phyloP scores from a whole-genome alignment of 2,329 filamentous ascomycete genomes.

The Aspergillus pseudoterreus region DNA sequence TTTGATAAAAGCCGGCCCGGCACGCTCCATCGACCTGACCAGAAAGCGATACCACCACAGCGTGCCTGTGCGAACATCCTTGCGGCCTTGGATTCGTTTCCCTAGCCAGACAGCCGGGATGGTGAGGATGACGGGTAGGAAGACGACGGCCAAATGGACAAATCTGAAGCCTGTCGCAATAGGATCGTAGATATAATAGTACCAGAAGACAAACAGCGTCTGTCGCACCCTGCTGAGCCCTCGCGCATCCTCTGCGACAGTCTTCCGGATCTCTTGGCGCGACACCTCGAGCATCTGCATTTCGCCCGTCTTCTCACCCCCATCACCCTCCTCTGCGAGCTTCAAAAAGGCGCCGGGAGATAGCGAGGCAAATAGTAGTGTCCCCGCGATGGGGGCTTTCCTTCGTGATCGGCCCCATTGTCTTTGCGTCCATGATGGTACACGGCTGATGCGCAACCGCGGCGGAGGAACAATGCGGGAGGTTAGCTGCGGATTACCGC shows the following conservation, averaged over 20 bases:
- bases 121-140: constrained; percentile 80
- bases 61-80: constrained; percentile 75
- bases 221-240: constrained; percentile 58
- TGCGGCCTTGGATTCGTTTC: constrained; percentile 55
- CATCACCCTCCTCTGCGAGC: constrained; percentile 49
- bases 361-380: constrained; percentile 43
- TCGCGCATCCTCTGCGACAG: constrained; percentile 59
- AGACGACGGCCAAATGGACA: constrained; percentile 79
- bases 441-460: constrained; percentile 25
- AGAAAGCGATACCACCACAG: constrained; percentile 94
- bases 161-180: constrained; percentile 85
- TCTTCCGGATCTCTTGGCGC: constrained; percentile 69
- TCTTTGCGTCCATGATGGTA: constrained; percentile 22
- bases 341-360: constrained; percentile 59
- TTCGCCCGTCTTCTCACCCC: constrained; percentile 65
- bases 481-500: constrained; percentile 32
- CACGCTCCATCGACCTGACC: constrained; percentile 83
- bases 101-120: constrained; percentile 83
- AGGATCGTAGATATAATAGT: constrained; percentile 64
- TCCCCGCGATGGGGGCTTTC: constrained; percentile 23
- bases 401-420: constrained; percentile 14
- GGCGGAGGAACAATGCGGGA: constrained; percentile 25
- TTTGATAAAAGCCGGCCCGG: constrained; percentile 97
- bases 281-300: constrained; percentile 83
- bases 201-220: constrained; percentile 62